Conservation (phyloP, 768 basidiomycete genomes). For the Asterophora lycoperdoides region DNA sequence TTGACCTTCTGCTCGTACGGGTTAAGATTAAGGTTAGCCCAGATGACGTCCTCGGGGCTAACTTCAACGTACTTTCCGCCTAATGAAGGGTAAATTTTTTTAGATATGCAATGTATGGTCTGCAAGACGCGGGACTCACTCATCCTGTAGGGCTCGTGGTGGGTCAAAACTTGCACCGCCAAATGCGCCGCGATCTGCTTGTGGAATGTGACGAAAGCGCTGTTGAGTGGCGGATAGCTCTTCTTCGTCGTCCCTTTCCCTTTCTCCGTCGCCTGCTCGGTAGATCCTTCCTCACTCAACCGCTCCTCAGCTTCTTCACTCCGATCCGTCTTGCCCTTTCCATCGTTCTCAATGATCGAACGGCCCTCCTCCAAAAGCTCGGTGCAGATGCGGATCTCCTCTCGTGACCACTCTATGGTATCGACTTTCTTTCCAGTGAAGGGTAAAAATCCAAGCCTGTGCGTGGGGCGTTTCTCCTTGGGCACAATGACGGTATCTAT, state of each 20-base stretch:
- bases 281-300: slow-evolving; percentile 9
- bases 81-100: slow-evolving; percentile 8
- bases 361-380: slow-evolving; percentile 50
- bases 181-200: slow-evolving; percentile 91
- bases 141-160: slow-evolving; percentile 86
- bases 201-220: slow-evolving; percentile 88
- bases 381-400: slow-evolving; percentile 61
- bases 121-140: slow-evolving; percentile 24
- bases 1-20: slow-evolving; percentile 74
- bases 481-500: slow-evolving; percentile 47
- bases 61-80: slow-evolving; percentile 73
- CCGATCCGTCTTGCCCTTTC: slow-evolving; percentile 21
- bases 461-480: slow-evolving; percentile 67
- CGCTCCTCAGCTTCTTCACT: slow-evolving; percentile 4
- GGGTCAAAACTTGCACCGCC: slow-evolving; percentile 67
- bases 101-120: background rate
- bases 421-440: slow-evolving; percentile 88
- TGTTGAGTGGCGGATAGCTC: slow-evolving; percentile 57
- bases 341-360: slow-evolving; percentile 28
- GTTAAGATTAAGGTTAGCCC: slow-evolving; percentile 85
- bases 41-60: slow-evolving; percentile 85
- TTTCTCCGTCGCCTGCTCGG: slow-evolving; percentile 10
- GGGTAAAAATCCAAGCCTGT: slow-evolving; percentile 58
- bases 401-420: slow-evolving; percentile 84
- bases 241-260: slow-evolving; percentile 16